These are phyloP conservation scores for Geranium rotundifolium DNA, from an alignment of 345 rosid genomes.

Conservation along the genomic window DNA sequence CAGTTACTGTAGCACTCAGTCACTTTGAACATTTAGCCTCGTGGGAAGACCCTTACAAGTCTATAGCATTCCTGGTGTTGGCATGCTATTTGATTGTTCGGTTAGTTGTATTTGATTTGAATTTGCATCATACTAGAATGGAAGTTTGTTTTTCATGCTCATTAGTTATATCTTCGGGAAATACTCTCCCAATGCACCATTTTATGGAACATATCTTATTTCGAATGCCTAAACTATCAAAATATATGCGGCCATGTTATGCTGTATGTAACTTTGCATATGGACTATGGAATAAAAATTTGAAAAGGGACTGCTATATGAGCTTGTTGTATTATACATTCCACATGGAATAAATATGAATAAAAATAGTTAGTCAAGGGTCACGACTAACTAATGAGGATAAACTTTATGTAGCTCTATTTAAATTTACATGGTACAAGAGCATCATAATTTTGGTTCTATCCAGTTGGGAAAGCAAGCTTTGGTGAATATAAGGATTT, in stretches of 20 bases:
- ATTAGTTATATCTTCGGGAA: neutral
- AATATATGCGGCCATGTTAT: neutral
- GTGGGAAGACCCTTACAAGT: slow-evolving; percentile 66
- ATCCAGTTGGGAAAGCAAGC: neutral
- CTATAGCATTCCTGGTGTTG: slow-evolving; percentile 43
- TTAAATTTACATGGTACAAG: neutral
- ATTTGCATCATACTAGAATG: neutral
- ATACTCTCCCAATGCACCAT: neutral
- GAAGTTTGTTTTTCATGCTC: neutral
- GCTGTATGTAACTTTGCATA: neutral
- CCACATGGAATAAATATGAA: no score
- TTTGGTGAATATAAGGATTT: neutral
- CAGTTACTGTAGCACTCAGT: slow-evolving; percentile 36
- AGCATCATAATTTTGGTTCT: no score
- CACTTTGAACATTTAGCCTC: slow-evolving; percentile 43
- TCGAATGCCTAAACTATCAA: neutral
- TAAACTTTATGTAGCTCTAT: no score
- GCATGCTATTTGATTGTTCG: slow-evolving; percentile 29
- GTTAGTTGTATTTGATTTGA: slow-evolving; percentile 20
- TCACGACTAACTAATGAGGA: no score
- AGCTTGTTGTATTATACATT: no score
- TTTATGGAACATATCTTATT: neutral
- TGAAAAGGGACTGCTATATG: neutral
- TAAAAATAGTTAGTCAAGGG: no score
- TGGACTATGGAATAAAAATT: neutral